phyloP scores from a whole-genome alignment of 345 rosid species.

The Erucastrum elatum region DNA sequence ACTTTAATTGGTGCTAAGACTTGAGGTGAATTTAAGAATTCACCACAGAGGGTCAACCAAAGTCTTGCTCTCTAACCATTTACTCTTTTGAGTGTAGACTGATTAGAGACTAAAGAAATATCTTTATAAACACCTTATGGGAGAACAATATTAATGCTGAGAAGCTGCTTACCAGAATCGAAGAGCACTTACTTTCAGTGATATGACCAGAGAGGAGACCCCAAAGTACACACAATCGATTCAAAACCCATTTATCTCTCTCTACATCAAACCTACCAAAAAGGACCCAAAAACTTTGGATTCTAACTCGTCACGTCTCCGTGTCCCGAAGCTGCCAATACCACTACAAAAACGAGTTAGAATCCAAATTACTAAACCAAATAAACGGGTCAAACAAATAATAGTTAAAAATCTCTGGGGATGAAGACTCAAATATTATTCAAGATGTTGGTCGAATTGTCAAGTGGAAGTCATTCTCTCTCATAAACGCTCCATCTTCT shows the following conservation, averaged over 20 bases:
- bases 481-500: too few relatives aligned
- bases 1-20: too few relatives aligned
- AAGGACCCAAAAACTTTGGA: too few relatives aligned
- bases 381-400: not conserved
- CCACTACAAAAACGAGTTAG: not conserved
- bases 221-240: not conserved
- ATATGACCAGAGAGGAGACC: not conserved
- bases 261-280: not conserved
- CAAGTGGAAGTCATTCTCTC: too few relatives aligned
- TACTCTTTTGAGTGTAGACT: not conserved
- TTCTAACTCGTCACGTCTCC: not conserved
- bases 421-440: not conserved
- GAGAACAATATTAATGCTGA: not conserved
- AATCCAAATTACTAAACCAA: too few relatives aligned
- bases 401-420: not conserved
- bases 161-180: not conserved
- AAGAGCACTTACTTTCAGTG: not conserved
- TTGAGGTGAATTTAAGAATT: too few relatives aligned
- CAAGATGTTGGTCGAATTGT: too few relatives aligned
- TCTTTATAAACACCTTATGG: not conserved
- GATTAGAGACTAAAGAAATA: not conserved
- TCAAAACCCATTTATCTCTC: not conserved
- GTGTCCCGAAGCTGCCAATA: not conserved
- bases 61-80: not conserved
- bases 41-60: too few relatives aligned